phyloP scores from a whole-genome alignment of 495 filamentous ascomycete genomes.

The Daldinia childiae region DNA sequence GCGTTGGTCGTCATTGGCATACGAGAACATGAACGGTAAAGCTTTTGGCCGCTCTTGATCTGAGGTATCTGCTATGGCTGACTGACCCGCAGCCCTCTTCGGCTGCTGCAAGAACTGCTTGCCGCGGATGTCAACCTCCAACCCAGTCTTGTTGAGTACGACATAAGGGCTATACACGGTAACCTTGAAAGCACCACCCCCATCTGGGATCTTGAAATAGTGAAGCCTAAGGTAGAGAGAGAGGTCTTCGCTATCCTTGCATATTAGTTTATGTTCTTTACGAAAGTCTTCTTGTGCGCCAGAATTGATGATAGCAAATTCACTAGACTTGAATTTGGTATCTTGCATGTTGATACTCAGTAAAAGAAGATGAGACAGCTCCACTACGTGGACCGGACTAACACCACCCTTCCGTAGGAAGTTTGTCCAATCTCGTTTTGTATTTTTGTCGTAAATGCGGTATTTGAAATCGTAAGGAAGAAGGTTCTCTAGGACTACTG shows the following conservation, averaged over 20 bases:
- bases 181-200: slow-evolving; percentile 95
- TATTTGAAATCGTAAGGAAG: slow-evolving; percentile 99
- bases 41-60: slow-evolving; percentile 67
- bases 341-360: slow-evolving; percentile 97
- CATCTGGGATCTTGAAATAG: slow-evolving; percentile 91
- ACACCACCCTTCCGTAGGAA: slow-evolving; percentile 95
- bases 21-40: slow-evolving; percentile 96
- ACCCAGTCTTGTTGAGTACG: slow-evolving; percentile 91
- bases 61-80: slow-evolving; percentile 53
- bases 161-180: slow-evolving; percentile 94
- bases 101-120: slow-evolving; percentile 86
- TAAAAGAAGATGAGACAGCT: slow-evolving; percentile 89
- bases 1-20: slow-evolving; percentile 80
- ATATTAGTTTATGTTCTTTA: slow-evolving; percentile 78
- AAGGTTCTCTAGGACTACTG: slow-evolving; percentile 92
- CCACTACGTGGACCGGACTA: slow-evolving; percentile 96
- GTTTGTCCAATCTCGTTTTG: slow-evolving; percentile 97
- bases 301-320: slow-evolving; percentile 96
- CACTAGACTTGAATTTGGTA: slow-evolving; percentile 91
- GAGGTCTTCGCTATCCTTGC: slow-evolving; percentile 84
- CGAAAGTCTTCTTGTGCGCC: slow-evolving; percentile 87
- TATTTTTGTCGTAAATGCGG: slow-evolving; percentile 97
- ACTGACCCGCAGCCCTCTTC: slow-evolving; percentile 82
- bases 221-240: slow-evolving; percentile 84
- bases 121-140: slow-evolving; percentile 87